Percentiles rank a stretch among this genome's conserved stretches.
phyloP scores from a whole-genome alignment of 345 rosid species.

The Iberis pinnata region DNA sequence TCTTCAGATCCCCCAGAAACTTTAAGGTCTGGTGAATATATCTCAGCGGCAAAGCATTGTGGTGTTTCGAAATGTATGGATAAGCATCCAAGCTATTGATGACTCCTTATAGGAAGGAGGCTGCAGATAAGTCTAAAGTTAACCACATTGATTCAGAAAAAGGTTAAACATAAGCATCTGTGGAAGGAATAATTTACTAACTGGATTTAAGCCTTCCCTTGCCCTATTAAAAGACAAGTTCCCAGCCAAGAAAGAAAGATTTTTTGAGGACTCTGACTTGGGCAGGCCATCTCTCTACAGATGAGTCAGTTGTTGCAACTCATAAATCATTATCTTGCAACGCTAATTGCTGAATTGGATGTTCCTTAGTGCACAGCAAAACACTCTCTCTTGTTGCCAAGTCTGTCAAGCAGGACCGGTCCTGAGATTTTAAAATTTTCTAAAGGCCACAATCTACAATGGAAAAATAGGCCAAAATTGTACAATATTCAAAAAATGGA shows the following conservation, averaged over 20 bases:
- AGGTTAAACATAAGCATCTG: constrained; percentile 2
- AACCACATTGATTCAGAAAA: constrained; percentile 8
- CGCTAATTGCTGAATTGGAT: constrained; percentile 80
- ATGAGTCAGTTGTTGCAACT: constrained; percentile 91
- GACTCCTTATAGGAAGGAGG: constrained; percentile 82
- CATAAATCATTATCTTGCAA: constrained; percentile 89
- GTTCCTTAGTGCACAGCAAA: constrained; percentile 87
- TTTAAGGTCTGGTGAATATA: constrained; percentile 93
- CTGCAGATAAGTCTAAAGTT: constrained; percentile 35
- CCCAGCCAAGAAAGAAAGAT: constrained; percentile 94
- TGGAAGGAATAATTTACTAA: constrained; percentile 34
- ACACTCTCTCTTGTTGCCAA: constrained; percentile 86
- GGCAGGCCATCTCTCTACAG: constrained; percentile 86
- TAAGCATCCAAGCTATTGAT: constrained; percentile 66
- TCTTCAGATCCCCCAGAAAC: constrained; percentile 92
- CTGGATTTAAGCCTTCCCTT: constrained; percentile 90
- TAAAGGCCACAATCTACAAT: too few relatives aligned
- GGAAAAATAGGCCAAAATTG: too few relatives aligned
- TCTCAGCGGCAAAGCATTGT: constrained; percentile 97
- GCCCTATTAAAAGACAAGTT: constrained; percentile 94
- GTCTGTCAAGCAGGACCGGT: constrained; percentile 98
- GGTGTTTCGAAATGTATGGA: constrained; percentile 95
- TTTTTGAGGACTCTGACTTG: constrained; percentile 84
- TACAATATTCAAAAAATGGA: too few relatives aligned
- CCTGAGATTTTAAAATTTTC: too few relatives aligned